A percentile compares a stretch with the other conserved stretches of the same genome.
phyloP scores from a whole-genome alignment of 2,329 filamentous ascomycete genomes.

The Trichophyton mentagrophytes region DNA sequence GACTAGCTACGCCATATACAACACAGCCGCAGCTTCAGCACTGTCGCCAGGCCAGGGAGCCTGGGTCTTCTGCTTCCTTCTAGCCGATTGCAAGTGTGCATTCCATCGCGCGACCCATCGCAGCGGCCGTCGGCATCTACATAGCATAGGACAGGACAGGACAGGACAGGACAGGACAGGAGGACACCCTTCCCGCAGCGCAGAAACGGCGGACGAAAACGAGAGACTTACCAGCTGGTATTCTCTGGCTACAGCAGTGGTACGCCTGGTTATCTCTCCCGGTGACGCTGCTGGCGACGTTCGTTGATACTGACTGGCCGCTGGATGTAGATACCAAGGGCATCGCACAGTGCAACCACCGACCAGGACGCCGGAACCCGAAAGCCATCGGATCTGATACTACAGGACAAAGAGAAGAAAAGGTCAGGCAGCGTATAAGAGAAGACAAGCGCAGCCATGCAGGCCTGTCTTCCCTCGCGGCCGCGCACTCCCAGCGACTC shows the following conservation, averaged over 20 bases:
- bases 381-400: background rate
- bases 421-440: background rate
- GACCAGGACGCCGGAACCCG: background rate
- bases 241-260: background rate
- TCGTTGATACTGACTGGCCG: background rate
- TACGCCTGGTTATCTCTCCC: background rate
- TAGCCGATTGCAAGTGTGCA: background rate
- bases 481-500: conserved; percentile 26
- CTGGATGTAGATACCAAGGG: background rate
- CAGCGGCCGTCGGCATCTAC: background rate
- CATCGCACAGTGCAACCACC: background rate
- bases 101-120: background rate
- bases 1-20: background rate
- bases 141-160: background rate
- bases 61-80: background rate
- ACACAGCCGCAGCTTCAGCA: too few species aligned
- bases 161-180: too few species aligned
- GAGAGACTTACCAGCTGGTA: background rate
- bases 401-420: background rate
- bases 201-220: background rate
- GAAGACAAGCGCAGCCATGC: background rate
- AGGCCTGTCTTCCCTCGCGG: conserved; percentile 9
- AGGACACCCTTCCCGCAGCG: background rate
- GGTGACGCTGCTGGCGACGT: background rate
- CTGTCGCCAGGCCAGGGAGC: too few species aligned